Conservation (phyloP, 2,329 filamentous ascomycete genomes). For the Coleophoma cylindrospora region DNA sequence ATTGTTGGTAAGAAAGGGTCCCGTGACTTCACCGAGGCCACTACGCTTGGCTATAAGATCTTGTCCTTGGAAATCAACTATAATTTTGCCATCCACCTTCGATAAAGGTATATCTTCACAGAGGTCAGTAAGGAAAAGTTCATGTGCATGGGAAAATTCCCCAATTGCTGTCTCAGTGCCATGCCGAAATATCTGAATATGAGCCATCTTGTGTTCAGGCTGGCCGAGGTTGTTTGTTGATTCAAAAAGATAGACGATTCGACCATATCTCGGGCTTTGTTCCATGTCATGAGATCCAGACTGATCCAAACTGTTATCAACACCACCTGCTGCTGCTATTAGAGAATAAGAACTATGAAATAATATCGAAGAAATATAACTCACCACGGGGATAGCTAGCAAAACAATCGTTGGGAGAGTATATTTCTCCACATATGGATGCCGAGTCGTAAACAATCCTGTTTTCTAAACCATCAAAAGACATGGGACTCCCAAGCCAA, state of each 20-base stretch:
- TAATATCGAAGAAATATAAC: too few species aligned
- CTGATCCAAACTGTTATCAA: too few species aligned
- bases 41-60: too few species aligned
- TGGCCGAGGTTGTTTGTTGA: neutral
- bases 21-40: neutral
- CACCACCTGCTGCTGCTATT: too few species aligned
- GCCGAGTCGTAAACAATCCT: too few species aligned
- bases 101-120: constrained; percentile 7
- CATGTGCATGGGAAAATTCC: constrained; percentile 8
- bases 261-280: constrained; percentile 4
- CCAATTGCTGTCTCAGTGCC: constrained; percentile 7
- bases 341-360: too few species aligned
- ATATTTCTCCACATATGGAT: too few species aligned
- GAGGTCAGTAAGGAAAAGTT: constrained; percentile 8
- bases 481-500: too few species aligned
- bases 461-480: too few species aligned
- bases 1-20: constrained; percentile 7
- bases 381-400: too few species aligned
- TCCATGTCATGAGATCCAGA: too few species aligned
- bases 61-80: constrained; percentile 5
- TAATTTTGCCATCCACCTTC: constrained; percentile 9
- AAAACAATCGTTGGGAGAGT: too few species aligned
- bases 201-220: constrained; percentile 1
- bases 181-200: constrained; percentile 13
- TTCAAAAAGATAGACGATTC: constrained; percentile 6